These are phyloP conservation scores for Gypsophila paniculata DNA, from an alignment of 179 eudicot species.

Conservation along the genomic window DNA sequence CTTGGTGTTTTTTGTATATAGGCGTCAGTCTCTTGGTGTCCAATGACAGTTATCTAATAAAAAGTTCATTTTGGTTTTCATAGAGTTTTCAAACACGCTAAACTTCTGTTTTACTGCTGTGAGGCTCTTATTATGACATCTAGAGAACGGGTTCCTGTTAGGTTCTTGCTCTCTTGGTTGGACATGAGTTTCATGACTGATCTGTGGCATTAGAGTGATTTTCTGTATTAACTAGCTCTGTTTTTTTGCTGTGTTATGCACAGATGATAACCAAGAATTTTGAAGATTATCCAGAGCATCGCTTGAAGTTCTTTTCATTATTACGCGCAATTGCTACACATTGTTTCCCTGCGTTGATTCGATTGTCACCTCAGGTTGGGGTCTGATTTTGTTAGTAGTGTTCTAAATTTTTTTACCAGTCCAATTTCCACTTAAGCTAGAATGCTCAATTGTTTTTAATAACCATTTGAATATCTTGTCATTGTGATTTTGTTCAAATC, in stretches of 20 bases:
- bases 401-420: neutral
- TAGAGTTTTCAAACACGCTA: neutral
- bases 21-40: neutral
- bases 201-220: neutral
- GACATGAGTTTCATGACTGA: neutral
- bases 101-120: neutral
- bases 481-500: neutral
- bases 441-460: neutral
- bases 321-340: slow-evolving; percentile 92
- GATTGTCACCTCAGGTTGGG: slow-evolving; percentile 72
- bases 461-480: neutral
- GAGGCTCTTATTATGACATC: too few relatives aligned
- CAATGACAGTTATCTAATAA: too few relatives aligned
- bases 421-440: neutral
- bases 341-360: slow-evolving; percentile 87
- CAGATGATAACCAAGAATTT: slow-evolving; percentile 99
- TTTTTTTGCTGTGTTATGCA: slow-evolving; percentile 15
- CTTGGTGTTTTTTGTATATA: neutral
- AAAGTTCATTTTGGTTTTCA: neutral
- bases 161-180: neutral
- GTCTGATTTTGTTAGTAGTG: neutral
- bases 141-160: neutral
- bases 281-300: slow-evolving; percentile 99
- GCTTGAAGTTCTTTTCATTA: slow-evolving; percentile 90
- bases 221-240: neutral